Percentiles rank a stretch among this genome's conserved stretches.
Conservation (phyloP, 169 alveolate species). For the Miamiensis avidus region DNA sequence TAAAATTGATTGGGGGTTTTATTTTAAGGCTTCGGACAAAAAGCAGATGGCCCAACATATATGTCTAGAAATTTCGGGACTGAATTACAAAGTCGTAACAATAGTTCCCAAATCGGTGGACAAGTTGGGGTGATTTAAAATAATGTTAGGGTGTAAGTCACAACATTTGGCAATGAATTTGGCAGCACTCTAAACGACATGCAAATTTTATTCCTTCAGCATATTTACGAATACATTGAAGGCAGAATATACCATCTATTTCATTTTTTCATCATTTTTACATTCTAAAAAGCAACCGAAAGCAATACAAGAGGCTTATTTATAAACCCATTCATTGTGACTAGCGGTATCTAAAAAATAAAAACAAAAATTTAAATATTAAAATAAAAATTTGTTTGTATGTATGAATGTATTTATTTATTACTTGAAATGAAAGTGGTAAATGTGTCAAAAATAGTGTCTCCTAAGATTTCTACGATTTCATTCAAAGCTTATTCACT, state of each 20-base stretch:
- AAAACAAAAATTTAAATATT: too few relatives aligned
- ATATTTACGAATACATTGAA: background rate
- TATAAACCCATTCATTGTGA: slow-evolving; percentile 3
- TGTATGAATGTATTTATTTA: too few relatives aligned
- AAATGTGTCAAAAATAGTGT: slow-evolving; percentile 6
- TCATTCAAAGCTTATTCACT: slow-evolving; percentile 7
- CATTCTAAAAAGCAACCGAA: slow-evolving; percentile 18
- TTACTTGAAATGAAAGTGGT: slow-evolving; percentile 18
- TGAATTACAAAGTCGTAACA: background rate
- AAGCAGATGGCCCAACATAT: slow-evolving; percentile 18
- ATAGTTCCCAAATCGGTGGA: background rate
- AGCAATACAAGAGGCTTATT: slow-evolving; percentile 12
- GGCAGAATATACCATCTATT: background rate
- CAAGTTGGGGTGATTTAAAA: background rate
- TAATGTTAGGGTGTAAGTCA: slow-evolving; percentile 16
- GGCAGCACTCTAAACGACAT: slow-evolving; percentile 16
- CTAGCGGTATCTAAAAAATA: slow-evolving; percentile 6
- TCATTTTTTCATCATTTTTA: background rate
- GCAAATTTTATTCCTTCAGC: background rate
- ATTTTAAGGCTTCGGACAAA: slow-evolving; percentile 10
- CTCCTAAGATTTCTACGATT: slow-evolving; percentile 11
- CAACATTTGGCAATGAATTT: slow-evolving; percentile 4
- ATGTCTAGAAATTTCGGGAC: slow-evolving; percentile 14
- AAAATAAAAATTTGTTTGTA: too few relatives aligned
- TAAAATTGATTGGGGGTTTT: background rate